phyloP scores from a whole-genome alignment of 2,329 filamentous ascomycete genomes.

The Stenocarpella maydis region DNA sequence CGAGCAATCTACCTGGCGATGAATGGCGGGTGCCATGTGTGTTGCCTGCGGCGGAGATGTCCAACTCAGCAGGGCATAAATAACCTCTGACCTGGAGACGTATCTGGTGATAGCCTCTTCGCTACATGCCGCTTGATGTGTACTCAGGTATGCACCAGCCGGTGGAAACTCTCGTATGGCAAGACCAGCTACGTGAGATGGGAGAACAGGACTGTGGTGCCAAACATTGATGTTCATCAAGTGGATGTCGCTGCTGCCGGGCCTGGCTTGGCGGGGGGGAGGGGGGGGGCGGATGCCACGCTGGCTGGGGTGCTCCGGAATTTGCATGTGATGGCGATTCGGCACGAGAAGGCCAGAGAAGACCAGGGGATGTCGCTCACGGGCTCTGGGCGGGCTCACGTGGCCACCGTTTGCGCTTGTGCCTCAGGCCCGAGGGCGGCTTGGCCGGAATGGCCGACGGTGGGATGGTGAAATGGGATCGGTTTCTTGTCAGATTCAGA shows the following conservation, averaged over 20 bases:
- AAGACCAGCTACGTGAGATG: no score
- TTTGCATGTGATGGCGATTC: constrained; percentile 31
- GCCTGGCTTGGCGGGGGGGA: not conserved
- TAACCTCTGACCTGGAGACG: no score
- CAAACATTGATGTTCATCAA: not conserved
- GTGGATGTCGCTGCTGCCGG: not conserved
- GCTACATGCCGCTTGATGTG: no score
- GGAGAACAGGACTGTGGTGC: not conserved
- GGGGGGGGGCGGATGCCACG: constrained; percentile 4
- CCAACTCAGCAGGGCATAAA: no score
- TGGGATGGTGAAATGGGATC: constrained; percentile 5
- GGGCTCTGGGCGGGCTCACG: no score
- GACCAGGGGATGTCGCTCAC: not conserved
- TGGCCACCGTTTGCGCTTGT: constrained; percentile 22
- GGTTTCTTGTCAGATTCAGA: not conserved
- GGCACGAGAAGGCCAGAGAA: not conserved
- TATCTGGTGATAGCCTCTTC: no score
- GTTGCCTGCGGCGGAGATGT: no score
- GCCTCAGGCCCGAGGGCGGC: not conserved
- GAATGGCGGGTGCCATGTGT: no score
- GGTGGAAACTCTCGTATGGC: no score
- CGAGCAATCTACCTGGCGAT: no score
- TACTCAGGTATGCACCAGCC: no score
- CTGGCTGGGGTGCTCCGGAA: not conserved
- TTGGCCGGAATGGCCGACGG: constrained; percentile 18